A percentile compares a stretch with the other conserved stretches of the same genome.
Evolutionary conservation across 2,329 filamentous ascomycete genomes (phyloP).

Genomic region (Arthrobotrys pseudoclavata): DNA sequence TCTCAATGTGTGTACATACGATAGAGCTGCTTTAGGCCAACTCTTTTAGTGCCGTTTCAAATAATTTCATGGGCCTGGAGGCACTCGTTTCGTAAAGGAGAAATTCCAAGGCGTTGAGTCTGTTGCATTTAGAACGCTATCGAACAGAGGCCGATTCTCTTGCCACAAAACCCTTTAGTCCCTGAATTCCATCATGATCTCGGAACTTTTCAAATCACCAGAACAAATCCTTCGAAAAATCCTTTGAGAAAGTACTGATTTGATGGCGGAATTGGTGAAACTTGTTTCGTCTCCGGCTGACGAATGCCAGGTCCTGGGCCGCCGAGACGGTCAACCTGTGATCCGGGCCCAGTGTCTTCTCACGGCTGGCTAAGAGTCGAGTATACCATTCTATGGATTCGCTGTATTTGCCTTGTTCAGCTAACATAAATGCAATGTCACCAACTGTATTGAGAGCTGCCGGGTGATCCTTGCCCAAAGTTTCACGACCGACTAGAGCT

Average conservation of each 20-base stretch:
- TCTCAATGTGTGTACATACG: no score
- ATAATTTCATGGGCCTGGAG: no score
- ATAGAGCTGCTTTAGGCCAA: no score
- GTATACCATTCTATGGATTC: no score
- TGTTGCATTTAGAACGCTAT: not conserved
- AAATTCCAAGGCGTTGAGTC: not conserved
- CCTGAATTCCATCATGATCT: not conserved
- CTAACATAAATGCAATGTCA: no score
- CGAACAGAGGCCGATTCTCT: no score
- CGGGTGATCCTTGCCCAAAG: not conserved
- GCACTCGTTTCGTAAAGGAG: no score
- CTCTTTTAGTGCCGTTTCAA: no score
- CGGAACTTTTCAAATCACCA: not conserved
- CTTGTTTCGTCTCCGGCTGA: not conserved
- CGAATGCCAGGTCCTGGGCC: not conserved
- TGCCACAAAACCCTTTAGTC: not conserved
- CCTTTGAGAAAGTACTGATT: not conserved
- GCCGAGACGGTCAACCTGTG: not conserved
- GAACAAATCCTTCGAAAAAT: not conserved
- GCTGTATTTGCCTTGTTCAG: no score
- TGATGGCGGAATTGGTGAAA: not conserved
- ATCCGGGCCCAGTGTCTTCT: not conserved
- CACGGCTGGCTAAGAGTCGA: no score
- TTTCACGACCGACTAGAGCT: conserved; percentile 21
- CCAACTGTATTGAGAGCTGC: not conserved